A percentile compares a stretch with the other conserved stretches of the same genome.
These are phyloP conservation scores for Neonectria neomacrospora DNA, from an alignment of 2,329 filamentous ascomycete species.

Conservation along the genomic window DNA sequence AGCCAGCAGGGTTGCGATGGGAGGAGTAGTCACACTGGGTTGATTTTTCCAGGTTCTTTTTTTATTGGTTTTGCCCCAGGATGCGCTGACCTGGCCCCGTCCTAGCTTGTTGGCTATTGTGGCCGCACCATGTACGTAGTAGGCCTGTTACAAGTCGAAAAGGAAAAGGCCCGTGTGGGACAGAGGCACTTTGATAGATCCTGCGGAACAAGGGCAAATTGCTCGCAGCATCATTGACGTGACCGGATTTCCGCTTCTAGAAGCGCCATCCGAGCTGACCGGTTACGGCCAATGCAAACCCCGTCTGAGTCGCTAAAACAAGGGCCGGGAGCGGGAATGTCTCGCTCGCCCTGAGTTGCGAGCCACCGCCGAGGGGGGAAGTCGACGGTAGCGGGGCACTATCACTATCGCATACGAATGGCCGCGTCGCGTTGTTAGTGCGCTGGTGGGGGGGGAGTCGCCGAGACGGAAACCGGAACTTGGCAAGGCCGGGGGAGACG, in stretches of 20 bases:
- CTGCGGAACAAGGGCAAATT: neutral
- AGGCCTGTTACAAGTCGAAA: neutral
- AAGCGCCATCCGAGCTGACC: neutral
- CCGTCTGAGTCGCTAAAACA: neutral
- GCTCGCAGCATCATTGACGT: neutral
- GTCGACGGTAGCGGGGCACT: neutral
- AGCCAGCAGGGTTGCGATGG: conserved; percentile 17
- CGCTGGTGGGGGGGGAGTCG: too few species aligned
- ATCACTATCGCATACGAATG: neutral
- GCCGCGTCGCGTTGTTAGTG: conserved; percentile 1
- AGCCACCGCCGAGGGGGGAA: conserved; percentile 2
- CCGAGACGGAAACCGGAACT: neutral
- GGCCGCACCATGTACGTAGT: neutral
- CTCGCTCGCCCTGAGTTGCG: neutral
- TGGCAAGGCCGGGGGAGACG: neutral
- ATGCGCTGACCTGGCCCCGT: neutral
- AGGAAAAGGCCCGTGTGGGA: neutral
- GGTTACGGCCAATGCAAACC: neutral
- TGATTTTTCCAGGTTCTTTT: neutral
- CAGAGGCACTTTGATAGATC: conserved; percentile 6
- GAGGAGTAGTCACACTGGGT: neutral
- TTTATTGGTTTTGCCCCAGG: neutral
- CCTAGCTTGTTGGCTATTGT: neutral
- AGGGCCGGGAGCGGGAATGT: neutral
- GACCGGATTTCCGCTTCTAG: neutral